Evolutionary conservation across 2,329 filamentous ascomycete species (phyloP).

Genomic region (Claviceps sp.): DNA sequence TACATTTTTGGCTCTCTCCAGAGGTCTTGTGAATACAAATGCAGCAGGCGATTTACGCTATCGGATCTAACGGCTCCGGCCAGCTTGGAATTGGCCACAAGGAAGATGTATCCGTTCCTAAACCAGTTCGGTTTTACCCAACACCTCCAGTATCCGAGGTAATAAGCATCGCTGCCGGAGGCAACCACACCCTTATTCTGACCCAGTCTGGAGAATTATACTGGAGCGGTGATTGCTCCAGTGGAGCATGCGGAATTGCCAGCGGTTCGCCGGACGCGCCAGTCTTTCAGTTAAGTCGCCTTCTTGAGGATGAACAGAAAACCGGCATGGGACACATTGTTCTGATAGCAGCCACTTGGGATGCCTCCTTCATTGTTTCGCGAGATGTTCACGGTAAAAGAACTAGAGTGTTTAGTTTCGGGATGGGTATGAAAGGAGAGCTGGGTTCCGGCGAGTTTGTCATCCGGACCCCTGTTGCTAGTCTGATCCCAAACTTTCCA

Average conservation of each 20-base stretch:
- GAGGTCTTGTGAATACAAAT: conserved; percentile 15
- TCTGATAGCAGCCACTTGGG: conserved; percentile 63
- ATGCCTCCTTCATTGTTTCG: conserved; percentile 50
- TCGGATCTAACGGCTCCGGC: conserved; percentile 66
- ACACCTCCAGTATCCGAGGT: conserved; percentile 23
- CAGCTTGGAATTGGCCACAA: conserved; percentile 60
- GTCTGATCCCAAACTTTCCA: conserved; percentile 48
- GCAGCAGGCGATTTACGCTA: conserved; percentile 43
- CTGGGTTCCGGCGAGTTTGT: conserved; percentile 48
- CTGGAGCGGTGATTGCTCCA: conserved; percentile 47
- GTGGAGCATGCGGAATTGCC: conserved; percentile 39
- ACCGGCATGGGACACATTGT: conserved; percentile 16
- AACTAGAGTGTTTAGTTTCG: conserved; percentile 47
- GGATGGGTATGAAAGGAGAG: conserved; percentile 57
- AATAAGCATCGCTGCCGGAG: conserved; percentile 45
- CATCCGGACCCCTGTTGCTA: conserved; percentile 32
- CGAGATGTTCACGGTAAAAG: conserved; percentile 28
- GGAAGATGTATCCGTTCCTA: conserved; percentile 56
- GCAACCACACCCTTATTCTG: conserved; percentile 75
- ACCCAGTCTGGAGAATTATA: conserved; percentile 45
- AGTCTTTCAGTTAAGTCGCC: conserved; percentile 26
- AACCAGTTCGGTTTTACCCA: conserved; percentile 43
- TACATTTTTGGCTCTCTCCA: not conserved
- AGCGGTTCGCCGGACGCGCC: conserved; percentile 15
- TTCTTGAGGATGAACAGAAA: conserved; percentile 17